phyloP scores from a whole-genome alignment of 257 asterid genomes.

The Lantana camara region DNA sequence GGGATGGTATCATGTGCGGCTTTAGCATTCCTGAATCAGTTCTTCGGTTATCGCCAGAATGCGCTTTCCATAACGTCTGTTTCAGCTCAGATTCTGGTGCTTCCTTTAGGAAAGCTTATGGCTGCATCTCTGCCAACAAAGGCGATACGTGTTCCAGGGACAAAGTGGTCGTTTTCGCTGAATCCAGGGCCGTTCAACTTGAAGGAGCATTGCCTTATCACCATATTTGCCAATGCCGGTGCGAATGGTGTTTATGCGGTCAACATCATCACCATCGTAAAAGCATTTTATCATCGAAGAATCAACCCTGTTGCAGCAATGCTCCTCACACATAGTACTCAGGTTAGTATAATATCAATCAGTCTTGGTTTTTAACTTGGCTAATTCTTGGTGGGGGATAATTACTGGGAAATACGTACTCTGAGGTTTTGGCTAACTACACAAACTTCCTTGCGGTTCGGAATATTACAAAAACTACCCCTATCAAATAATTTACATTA shows the following conservation, averaged over 20 bases:
- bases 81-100: slow-evolving; percentile 63
- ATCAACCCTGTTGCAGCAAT: slow-evolving; percentile 56
- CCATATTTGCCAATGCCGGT: slow-evolving; percentile 66
- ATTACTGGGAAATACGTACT: no score
- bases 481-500: no score
- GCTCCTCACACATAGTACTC: slow-evolving; percentile 53
- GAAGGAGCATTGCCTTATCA: slow-evolving; percentile 70
- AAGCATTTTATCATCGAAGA: slow-evolving; percentile 55
- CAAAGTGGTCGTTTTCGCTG: slow-evolving; percentile 56
- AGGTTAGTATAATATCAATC: slow-evolving; percentile 30
- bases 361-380: neutral
- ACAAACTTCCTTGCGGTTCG: no score
- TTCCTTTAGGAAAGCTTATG: slow-evolving; percentile 65
- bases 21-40: slow-evolving; percentile 58
- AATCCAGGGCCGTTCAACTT: slow-evolving; percentile 80
- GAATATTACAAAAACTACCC: no score
- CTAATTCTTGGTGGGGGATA: no score
- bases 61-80: slow-evolving; percentile 55
- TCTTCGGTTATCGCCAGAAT: slow-evolving; percentile 62
- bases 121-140: slow-evolving; percentile 54
- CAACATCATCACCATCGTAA: slow-evolving; percentile 52
- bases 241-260: slow-evolving; percentile 51
- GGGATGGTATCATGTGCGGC: slow-evolving; percentile 60
- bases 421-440: no score
- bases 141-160: slow-evolving; percentile 37